Evolutionary conservation across 352 stramenopile genomes (phyloP).

Genomic region (Aphanomyces euteiches): DNA sequence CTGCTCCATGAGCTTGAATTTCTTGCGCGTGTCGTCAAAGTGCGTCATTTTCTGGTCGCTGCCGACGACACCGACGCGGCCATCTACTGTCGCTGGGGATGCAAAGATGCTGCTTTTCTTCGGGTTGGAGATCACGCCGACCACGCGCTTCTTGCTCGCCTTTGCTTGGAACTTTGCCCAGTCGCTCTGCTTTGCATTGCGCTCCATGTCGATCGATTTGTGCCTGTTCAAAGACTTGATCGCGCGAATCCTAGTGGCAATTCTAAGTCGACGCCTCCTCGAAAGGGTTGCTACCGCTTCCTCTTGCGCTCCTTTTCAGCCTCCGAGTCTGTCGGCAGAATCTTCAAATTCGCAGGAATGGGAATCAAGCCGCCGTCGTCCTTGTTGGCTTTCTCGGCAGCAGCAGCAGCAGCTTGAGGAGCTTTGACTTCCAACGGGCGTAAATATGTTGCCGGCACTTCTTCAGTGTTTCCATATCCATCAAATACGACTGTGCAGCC

Average conservation of each 20-base stretch:
- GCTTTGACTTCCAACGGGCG: conserved; percentile 34
- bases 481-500: conserved; percentile 86
- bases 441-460: conserved; percentile 88
- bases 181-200: conserved; percentile 78
- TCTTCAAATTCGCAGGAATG: conserved; percentile 82
- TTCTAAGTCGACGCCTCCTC: not conserved
- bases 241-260: conserved; percentile 41
- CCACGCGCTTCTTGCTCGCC: conserved; percentile 65
- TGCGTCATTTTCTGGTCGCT: conserved; percentile 85
- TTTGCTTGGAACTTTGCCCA: conserved; percentile 86
- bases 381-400: conserved; percentile 36
- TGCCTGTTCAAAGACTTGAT: conserved; percentile 86
- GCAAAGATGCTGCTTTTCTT: conserved; percentile 87
- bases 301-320: conserved; percentile 83
- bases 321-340: conserved; percentile 77
- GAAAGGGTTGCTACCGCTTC: conserved; percentile 40
- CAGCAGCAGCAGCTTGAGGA: conserved; percentile 28
- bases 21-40: conserved; percentile 70
- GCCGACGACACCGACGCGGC: conserved; percentile 81
- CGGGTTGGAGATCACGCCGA: conserved; percentile 67
- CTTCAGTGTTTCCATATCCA: conserved; percentile 86
- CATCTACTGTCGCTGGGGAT: conserved; percentile 74
- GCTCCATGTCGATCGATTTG: conserved; percentile 79
- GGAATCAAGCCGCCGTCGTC: conserved; percentile 59
- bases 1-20: conserved; percentile 44